Evolutionary conservation across 257 asterid genomes (phyloP), one percentile per base, ranked within the genome.

Genomic region (Eustoma russellianum): DNA sequence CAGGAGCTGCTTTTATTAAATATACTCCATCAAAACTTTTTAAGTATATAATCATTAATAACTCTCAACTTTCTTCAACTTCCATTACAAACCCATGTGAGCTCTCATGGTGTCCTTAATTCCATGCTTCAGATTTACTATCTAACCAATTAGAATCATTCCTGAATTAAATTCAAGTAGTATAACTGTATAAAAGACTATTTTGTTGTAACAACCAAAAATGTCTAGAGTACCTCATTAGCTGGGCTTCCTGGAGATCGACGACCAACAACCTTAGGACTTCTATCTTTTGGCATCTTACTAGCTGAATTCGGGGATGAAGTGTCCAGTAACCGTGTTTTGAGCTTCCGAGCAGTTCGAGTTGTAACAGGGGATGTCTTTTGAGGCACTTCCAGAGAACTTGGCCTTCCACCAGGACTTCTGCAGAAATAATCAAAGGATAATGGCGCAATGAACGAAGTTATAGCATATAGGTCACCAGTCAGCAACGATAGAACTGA

Each of bases 181-280:
- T 9, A 7, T 38, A 38, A 7, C 7, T 7, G 9, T 38, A 18
- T 52, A 30, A 50, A 50, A 9, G 33, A 24, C 9, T 3, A 1
- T 16, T 18, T 14, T 52, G 14, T 30, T 13, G 43, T 4, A 38
- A 38, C 7, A 38, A 38, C 43, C 43, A 38, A 38, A 11, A 38
- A 38, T 38, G 34, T 40, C 16, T 50, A 24, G 41, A 18, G 24
- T 72, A 89, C 97, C 97, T 83, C 88, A 55, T 54, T 44, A 33
- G 75, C 81, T 28, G 90, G 90, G 56, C 83, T 80, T 72, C 80
- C 66, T 13, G 91, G 91, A 50, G 93, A 80, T 2, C 78, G 74
- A 11, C 79, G 90, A 44, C 69, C 82, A 52, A 70, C 80, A 57
- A 79, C 80, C 63, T 76, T 83, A 2, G 93, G 83, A 71, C 84